Percentiles rank a stretch among this genome's conserved stretches.
Conservation (phyloP, 805 yeast genomes). For the Yarrowia sp. region DNA sequence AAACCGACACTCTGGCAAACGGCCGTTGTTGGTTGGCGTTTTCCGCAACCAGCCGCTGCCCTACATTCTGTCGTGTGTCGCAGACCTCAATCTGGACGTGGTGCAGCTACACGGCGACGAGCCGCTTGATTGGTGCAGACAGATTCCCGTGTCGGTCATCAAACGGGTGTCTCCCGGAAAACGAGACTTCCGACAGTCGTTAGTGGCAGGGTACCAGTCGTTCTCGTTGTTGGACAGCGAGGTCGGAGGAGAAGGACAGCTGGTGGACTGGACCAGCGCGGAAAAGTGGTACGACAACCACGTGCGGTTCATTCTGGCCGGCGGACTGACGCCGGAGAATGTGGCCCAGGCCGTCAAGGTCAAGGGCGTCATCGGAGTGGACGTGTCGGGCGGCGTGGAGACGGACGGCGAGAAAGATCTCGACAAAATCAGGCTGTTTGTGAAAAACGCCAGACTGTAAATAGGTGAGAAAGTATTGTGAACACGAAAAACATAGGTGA, state of each 20-base stretch:
- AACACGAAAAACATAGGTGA: no score
- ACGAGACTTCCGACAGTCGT: conserved; percentile 50
- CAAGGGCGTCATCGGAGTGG: conserved; percentile 81
- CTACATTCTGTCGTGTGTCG: conserved; percentile 58
- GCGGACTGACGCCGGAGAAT: conserved; percentile 84
- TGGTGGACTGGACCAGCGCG: conserved; percentile 73
- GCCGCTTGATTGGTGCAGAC: conserved; percentile 56
- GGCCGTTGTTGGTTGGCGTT: conserved; percentile 86
- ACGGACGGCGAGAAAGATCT: conserved; percentile 75
- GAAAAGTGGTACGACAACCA: conserved; percentile 47
- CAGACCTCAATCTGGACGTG: conserved; percentile 65
- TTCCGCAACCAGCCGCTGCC: conserved; percentile 80
- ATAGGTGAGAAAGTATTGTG: no score
- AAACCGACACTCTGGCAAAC: conserved; percentile 45
- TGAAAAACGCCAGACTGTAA: conserved; percentile 56
- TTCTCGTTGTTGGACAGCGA: conserved; percentile 83
- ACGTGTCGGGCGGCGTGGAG: conserved; percentile 96
- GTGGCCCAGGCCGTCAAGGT: conserved; percentile 60
- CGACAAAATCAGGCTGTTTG: conserved; percentile 65
- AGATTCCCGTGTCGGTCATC: conserved; percentile 65
- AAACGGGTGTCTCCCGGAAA: conserved; percentile 70
- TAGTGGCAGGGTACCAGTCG: conserved; percentile 53
- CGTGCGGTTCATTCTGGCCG: conserved; percentile 73
- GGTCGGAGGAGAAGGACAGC: conserved; percentile 87
- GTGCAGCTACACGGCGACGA: conserved; percentile 90